Evolutionary conservation across 2,329 filamentous ascomycete genomes (phyloP).

Genomic region (Colletotrichum sidae): DNA sequence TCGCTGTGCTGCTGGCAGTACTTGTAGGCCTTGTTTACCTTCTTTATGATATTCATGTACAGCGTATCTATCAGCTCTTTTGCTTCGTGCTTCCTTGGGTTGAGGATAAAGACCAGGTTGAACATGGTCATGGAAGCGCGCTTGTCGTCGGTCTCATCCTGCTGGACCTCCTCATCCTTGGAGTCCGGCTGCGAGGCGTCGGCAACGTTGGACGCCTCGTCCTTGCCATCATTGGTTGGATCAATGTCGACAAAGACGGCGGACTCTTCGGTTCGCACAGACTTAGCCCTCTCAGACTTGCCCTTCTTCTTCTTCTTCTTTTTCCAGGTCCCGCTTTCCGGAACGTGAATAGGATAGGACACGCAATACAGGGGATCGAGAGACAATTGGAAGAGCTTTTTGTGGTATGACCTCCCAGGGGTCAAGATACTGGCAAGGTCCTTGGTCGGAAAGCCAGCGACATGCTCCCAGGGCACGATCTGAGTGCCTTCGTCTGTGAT

Average conservation of each 20-base stretch:
- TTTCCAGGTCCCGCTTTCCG: slow-evolving; percentile 81
- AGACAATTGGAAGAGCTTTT: slow-evolving; percentile 83
- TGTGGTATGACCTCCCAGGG: slow-evolving; percentile 81
- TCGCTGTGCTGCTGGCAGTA: slow-evolving; percentile 91
- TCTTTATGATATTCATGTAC: slow-evolving; percentile 90
- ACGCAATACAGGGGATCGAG: slow-evolving; percentile 84
- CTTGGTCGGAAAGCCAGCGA: slow-evolving; percentile 79
- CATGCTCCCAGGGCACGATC: slow-evolving; percentile 76
- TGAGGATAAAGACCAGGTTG: slow-evolving; percentile 92
- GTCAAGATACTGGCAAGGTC: slow-evolving; percentile 85
- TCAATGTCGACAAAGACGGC: slow-evolving; percentile 41
- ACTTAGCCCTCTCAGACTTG: slow-evolving; percentile 43
- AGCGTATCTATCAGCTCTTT: slow-evolving; percentile 79
- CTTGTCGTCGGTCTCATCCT: slow-evolving; percentile 69
- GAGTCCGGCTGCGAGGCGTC: slow-evolving; percentile 41
- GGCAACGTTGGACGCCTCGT: slow-evolving; percentile 43
- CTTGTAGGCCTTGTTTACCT: slow-evolving; percentile 91
- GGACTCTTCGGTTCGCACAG: slow-evolving; percentile 44
- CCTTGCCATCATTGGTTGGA: slow-evolving; percentile 40
- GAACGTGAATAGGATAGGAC: slow-evolving; percentile 85
- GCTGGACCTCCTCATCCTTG: slow-evolving; percentile 48
- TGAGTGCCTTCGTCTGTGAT: slow-evolving; percentile 67
- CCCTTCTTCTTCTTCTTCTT: slow-evolving; percentile 67
- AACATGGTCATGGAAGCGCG: slow-evolving; percentile 92
- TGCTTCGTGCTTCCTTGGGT: slow-evolving; percentile 81